phyloP scores from a whole-genome alignment of 805 yeast species.

The Cyberlindnera bimundalis region DNA sequence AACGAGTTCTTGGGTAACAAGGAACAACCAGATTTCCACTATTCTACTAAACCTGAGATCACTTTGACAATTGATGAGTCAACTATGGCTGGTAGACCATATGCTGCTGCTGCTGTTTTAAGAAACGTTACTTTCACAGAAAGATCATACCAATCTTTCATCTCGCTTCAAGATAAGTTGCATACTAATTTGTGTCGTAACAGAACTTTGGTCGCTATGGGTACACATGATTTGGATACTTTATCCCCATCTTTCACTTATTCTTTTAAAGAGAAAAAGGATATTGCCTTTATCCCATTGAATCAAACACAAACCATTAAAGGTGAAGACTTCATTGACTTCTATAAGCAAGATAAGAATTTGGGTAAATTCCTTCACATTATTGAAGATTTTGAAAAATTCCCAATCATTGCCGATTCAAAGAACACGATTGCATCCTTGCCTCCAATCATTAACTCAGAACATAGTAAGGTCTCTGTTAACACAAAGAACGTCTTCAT shows the following conservation, averaged over 20 bases:
- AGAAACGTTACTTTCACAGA: conserved; percentile 79
- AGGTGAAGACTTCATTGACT: conserved; percentile 80
- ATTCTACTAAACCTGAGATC: conserved; percentile 56
- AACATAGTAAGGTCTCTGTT: conserved; percentile 81
- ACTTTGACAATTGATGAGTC: conserved; percentile 72
- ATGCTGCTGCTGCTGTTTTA: conserved; percentile 91
- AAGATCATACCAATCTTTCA: conserved; percentile 89
- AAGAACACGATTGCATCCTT: conserved; percentile 77
- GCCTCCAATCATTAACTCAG: conserved; percentile 96
- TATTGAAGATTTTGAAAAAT: conserved; percentile 82
- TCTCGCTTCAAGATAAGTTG: conserved; percentile 91
- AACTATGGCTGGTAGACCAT: conserved; percentile 77
- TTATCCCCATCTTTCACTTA: conserved; percentile 81
- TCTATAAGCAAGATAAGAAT: conserved; percentile 87
- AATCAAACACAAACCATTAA: conserved; percentile 67
- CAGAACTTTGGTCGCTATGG: conserved; percentile 96
- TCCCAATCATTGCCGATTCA: conserved; percentile 84
- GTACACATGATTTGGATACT: conserved; percentile 91
- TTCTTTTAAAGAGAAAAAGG: conserved; percentile 77
- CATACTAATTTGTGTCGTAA: conserved; percentile 95
- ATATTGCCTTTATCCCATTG: conserved; percentile 70
- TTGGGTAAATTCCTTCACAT: conserved; percentile 85
- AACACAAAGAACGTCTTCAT: conserved; percentile 85
- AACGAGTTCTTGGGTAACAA: conserved; percentile 80
- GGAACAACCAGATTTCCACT: conserved; percentile 61